phyloP scores from a whole-genome alignment of 768 basidiomycete species.

The Tephrocybe sp. region DNA sequence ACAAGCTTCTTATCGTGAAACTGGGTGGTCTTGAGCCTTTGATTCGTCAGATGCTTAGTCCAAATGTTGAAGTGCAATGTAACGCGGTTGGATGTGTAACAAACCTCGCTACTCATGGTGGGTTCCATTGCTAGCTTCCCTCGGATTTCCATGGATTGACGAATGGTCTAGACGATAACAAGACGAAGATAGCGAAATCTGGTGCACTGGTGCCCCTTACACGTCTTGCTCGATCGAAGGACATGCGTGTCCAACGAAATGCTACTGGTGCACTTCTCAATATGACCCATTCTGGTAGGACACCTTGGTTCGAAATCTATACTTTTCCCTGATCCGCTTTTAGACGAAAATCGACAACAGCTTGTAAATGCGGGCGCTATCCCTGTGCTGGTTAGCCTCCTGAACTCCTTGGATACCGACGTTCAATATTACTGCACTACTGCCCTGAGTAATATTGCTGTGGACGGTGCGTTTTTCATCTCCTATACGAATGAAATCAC shows the following conservation, averaged over 20 bases:
- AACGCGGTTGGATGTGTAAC: slow-evolving; percentile 99
- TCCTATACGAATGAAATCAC: neutral
- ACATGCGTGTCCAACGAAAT: slow-evolving; percentile 98
- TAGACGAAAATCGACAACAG: slow-evolving; percentile 98
- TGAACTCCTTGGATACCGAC: slow-evolving; percentile 97
- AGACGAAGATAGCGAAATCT: slow-evolving; percentile 99
- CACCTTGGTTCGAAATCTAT: slow-evolving; percentile 5
- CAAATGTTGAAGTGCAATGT: slow-evolving; percentile 99
- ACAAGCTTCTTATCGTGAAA: slow-evolving; percentile 98
- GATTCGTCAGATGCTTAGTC: slow-evolving; percentile 98
- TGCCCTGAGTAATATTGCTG: slow-evolving; percentile 96
- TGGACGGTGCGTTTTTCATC: slow-evolving; percentile 61
- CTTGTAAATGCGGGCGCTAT: slow-evolving; percentile 98
- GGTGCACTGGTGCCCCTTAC: slow-evolving; percentile 98
- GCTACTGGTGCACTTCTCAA: slow-evolving; percentile 97
- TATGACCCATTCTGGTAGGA: slow-evolving; percentile 96
- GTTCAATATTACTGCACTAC: slow-evolving; percentile 99
- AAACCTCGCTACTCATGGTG: slow-evolving; percentile 97
- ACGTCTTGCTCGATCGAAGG: slow-evolving; percentile 93
- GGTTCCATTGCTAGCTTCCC: slow-evolving; percentile 20
- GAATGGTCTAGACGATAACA: slow-evolving; percentile 82
- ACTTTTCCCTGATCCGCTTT: neutral
- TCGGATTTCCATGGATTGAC: slow-evolving; percentile 12
- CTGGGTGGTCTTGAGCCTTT: slow-evolving; percentile 96
- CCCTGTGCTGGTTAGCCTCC: slow-evolving; percentile 89